phyloP scores from a whole-genome alignment of 805 yeast genomes.

The Starmerella bombi region DNA sequence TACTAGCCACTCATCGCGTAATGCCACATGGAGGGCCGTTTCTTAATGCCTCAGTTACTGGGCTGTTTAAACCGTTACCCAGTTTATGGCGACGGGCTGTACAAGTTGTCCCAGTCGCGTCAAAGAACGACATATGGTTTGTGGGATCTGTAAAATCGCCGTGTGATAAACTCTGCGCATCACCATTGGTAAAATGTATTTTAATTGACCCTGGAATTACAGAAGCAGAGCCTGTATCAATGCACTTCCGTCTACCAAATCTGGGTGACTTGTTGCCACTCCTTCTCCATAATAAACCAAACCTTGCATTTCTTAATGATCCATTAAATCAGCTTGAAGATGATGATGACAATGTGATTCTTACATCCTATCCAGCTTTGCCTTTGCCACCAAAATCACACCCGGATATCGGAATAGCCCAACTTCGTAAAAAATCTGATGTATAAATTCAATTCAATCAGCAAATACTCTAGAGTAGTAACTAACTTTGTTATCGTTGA shows the following conservation, averaged over 20 bases:
- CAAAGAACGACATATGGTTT: conserved; percentile 18
- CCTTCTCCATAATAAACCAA: too few relatives aligned
- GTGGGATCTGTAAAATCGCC: conserved; percentile 22
- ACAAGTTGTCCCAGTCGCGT: conserved; percentile 12
- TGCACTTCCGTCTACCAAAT: too few relatives aligned
- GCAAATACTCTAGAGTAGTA: too few relatives aligned
- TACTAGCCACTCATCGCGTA: conserved; percentile 12
- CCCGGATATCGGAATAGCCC: conserved; percentile 4
- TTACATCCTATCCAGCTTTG: conserved; percentile 1
- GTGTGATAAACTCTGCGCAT: too few relatives aligned
- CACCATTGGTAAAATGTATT: too few relatives aligned
- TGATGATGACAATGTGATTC: conserved; percentile 2
- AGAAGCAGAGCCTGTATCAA: too few relatives aligned
- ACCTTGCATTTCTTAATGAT: conserved; percentile 1
- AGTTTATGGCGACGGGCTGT: conserved; percentile 19
- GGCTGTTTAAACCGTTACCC: conserved; percentile 23
- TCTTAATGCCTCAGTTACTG: conserved; percentile 7
- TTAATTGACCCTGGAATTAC: too few relatives aligned
- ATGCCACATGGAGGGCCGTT: conserved; percentile 11
- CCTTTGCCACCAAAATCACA: conserved; percentile 5
- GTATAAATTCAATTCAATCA: too few relatives aligned
- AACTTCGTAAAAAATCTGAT: not conserved
- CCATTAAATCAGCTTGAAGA: not conserved
- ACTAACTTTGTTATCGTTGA: too few relatives aligned
- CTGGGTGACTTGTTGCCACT: too few relatives aligned